A percentile compares a stretch with the other conserved stretches of the same genome.
These are phyloP conservation scores for Paxillus involutus DNA, from an alignment of 768 basidiomycete genomes.

Conservation along the genomic window DNA sequence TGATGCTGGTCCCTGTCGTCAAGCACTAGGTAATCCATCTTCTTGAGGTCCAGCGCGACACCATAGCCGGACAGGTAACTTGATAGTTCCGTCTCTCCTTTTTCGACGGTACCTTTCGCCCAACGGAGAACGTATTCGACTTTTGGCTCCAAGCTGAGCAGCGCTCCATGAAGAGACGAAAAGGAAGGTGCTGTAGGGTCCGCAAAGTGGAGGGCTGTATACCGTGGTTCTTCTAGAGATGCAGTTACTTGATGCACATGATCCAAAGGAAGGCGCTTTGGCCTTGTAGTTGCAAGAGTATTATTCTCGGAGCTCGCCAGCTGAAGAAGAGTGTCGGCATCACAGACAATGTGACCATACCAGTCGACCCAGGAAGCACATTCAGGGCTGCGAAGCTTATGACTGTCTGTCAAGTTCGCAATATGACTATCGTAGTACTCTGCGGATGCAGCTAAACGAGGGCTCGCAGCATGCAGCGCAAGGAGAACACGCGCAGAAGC, in stretches of 20 bases:
- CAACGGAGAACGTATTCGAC: slow-evolving; percentile 74
- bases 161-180: slow-evolving; percentile 63
- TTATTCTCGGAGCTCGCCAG: slow-evolving; percentile 53
- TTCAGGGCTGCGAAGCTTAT: slow-evolving; percentile 25
- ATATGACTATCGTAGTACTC: slow-evolving; percentile 56
- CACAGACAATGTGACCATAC: slow-evolving; percentile 76
- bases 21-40: slow-evolving; percentile 92
- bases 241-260: slow-evolving; percentile 61
- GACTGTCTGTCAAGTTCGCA: slow-evolving; percentile 21
- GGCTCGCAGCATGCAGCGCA: slow-evolving; percentile 74
- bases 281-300: slow-evolving; percentile 15
- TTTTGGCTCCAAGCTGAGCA: slow-evolving; percentile 49
- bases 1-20: slow-evolving; percentile 66
- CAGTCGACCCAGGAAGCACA: slow-evolving; percentile 84
- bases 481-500: slow-evolving; percentile 70
- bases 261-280: slow-evolving; percentile 69
- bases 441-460: slow-evolving; percentile 83
- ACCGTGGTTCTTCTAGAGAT: slow-evolving; percentile 45
- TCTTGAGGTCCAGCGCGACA: slow-evolving; percentile 90
- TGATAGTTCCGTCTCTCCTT: slow-evolving; percentile 33
- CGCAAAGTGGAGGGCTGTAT: slow-evolving; percentile 79
- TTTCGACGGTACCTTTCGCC: slow-evolving; percentile 26
- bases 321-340: slow-evolving; percentile 54
- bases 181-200: slow-evolving; percentile 66
- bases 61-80: slow-evolving; percentile 84